Evolutionary conservation across 257 asterid genomes (phyloP), one percentile per base, ranked within the genome.

Genomic region (Solanum dulcamara): DNA sequence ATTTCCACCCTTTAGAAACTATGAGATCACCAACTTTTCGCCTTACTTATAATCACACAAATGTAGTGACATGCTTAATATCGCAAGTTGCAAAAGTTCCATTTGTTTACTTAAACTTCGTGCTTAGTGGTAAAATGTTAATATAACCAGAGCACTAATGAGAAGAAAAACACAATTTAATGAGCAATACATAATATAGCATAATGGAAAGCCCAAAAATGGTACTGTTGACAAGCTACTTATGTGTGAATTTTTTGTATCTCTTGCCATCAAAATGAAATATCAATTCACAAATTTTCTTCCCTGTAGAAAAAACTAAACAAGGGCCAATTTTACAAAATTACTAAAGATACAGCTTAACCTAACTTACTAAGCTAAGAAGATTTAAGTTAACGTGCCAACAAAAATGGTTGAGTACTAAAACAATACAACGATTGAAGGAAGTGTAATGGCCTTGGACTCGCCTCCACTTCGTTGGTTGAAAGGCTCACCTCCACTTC

Each of bases 401-500:
- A 62, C 26, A 60, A 20, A 75, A 4, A 24, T 4, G n/a, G 37
- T n/a, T 7, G 81, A 75, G 40, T 26, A 46, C 62, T 26, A 15
- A 46, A 28, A 79, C 30, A 79, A 7, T 48, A 77, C 18, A 79
- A 10, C 64, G 83, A 48, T 79, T 42, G 42, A 86, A 38, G 50
- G 32, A 1, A 75, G 82, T 26, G 82, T 14, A 26, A 44, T 84
- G 48, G 32, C 83, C 18, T 15, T 81, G 62, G 86, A 84, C 79
- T 82, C n/a, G 60, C 83, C 20, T 80, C 74, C 85, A 84, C 37
- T 57, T 85, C 77, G 8, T 48, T 80, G 84, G 70, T 50, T 80
- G 71, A 62, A 72, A n/a, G 55, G 22, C 32, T 97, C 92, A 95
- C 89, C 94, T 97, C 99, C 99, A 97, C 90, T 95, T 97, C 77